Evolutionary conservation across 1,284 basidiomycete species (phyloP), one percentile per base, ranked within the genome.

Genomic region (Rhizoctonia solani): DNA sequence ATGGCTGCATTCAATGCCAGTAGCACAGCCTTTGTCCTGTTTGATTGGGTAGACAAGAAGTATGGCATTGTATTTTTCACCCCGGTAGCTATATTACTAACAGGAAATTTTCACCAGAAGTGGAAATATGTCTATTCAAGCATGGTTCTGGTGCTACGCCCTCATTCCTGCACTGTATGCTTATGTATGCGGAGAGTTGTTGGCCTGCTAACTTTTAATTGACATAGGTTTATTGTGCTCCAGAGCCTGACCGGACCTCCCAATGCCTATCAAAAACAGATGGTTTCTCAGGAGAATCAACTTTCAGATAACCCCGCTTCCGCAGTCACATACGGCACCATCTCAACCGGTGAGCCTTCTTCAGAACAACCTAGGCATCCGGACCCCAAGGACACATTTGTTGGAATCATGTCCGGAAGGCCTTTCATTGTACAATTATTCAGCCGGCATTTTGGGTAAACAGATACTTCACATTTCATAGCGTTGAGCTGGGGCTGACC

Each of bases 1-100:
- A 79, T 77, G 1, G 79, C 78, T 21, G 76, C 77, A 0, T 80
- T 80, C 66, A 78, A 79, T 65, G 76, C 77, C 4, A 76, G 74
- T 11, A 76, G 74, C 21, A 66, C 78, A 5, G 76, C 78, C 0
- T 76, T 75, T 39, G 73, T 77, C 21, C 53, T 77, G 23, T 77
- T 74, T 69, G 72, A 74, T 14, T 69, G 74, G 39, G 16, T 70
- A n/a, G 69, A 72, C 52, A 52, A 65, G 30, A 61, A 47, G 72
- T 71, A 53, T 16, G 70, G 54, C 23, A 61, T 55, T 49, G 27
- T 58, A 27, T 30, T 37, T 2, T 42, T 49, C 32, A 16, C 56
- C n/a, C n/a, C n/a, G n/a, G n/a, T n/a, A n/a, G 46, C 41, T 37
- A 67, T 61, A 65, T 63, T 68, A 56, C 54, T 69, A 56, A 70